Base-by-base conservation (phyloP, 345 rosid genomes). In the Pugionium cornutum region DNA sequence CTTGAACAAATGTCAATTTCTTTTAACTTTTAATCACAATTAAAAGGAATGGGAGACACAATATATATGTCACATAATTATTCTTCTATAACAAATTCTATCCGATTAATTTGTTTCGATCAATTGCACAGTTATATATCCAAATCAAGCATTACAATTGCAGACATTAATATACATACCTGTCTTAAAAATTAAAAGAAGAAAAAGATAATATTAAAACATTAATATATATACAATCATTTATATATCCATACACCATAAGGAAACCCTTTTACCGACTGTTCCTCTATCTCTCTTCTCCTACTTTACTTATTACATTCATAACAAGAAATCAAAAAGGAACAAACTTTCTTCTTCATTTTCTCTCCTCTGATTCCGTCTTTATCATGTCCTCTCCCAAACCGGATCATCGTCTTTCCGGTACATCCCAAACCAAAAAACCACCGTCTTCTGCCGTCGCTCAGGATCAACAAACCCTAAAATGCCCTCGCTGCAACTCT, bases 401-500 rank as follows among this genome's bases (percentile, higher is more conserved):
- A 59, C 53, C 73, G 25, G 72, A 72, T 6, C 64, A 65, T 55
- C 76, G 49, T 5, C 7, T 65, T 53, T 37, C 72, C 51, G n/a
- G 50, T 31, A 25, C 62, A 37, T 8, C 76, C 0, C 76, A 73
- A 37, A 25, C 67, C 44, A 73, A 60, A 62, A 83, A 81, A 51
- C 74, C 76, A 60, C 79, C 72, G 29, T 53, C 77, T 34, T 68
- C 67, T 9, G 69, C 67, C 30, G 78, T 33, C 18, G 18, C 18
- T 57, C 76, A 51, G 76, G 78, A 60, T 58, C 54, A 73, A 44
- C 81, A 81, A 64, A 40, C 76, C 69, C 75, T 76, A 33, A 89
- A 83, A 81, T 89, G 96, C 41, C 96, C 96, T 2, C 76, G 96
- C 32, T 89, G 96, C 52, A 91, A 87, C 82, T 89, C 96, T 0